Conservation (phyloP, 805 yeast genomes). For the Pichia thaimueangensis region DNA sequence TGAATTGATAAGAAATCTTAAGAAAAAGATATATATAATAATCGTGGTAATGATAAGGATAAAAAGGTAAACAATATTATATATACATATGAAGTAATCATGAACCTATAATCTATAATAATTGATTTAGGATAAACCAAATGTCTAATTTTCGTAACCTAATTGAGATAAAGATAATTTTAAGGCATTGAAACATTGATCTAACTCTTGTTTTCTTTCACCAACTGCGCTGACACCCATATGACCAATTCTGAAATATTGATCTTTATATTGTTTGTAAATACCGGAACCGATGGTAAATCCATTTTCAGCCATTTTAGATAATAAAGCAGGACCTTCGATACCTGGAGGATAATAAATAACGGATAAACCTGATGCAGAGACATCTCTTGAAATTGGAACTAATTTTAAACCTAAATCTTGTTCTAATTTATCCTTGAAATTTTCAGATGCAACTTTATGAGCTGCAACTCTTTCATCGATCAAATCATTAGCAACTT, state of each 20-base stretch:
- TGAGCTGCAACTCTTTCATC: slow-evolving; percentile 61
- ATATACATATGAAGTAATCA: no score
- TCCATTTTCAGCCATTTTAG: slow-evolving; percentile 53
- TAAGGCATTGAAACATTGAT: slow-evolving; percentile 41
- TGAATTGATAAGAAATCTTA: neutral
- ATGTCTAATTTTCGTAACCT: slow-evolving; percentile 22
- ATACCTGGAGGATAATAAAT: slow-evolving; percentile 74
- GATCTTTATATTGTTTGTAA: slow-evolving; percentile 68
- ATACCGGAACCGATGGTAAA: slow-evolving; percentile 86
- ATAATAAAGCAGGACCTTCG: slow-evolving; percentile 60
- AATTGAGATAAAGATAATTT: slow-evolving; percentile 36
- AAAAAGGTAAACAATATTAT: neutral
- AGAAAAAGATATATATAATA: neutral
- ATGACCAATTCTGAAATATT: slow-evolving; percentile 91
- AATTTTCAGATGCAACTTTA: slow-evolving; percentile 50
- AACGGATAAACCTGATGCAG: slow-evolving; percentile 88
- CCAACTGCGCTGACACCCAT: slow-evolving; percentile 81
- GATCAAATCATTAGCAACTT: slow-evolving; percentile 31
- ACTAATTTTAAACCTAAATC: slow-evolving; percentile 62
- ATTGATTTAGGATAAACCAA: neutral
- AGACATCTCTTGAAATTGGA: slow-evolving; percentile 47
- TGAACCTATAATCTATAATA: neutral
- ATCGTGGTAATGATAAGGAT: no score
- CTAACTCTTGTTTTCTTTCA: slow-evolving; percentile 47
- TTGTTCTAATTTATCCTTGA: slow-evolving; percentile 52